phyloP scores from a whole-genome alignment of 139 green algal species.

The Volvox africanus region DNA sequence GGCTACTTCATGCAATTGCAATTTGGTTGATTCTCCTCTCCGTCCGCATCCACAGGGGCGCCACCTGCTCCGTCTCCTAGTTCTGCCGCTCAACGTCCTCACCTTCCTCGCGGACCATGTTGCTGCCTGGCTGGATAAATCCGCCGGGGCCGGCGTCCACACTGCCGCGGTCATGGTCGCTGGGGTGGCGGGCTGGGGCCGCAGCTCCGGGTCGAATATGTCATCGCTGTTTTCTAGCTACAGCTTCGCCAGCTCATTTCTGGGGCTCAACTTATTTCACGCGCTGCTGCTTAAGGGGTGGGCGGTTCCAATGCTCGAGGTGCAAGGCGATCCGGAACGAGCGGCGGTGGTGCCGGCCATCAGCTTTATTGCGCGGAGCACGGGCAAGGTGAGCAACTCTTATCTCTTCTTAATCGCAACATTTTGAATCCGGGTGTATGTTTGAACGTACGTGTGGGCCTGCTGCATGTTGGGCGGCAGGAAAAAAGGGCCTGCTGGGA shows the following conservation, averaged over 20 bases:
- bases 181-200: slow-evolving; percentile 12
- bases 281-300: slow-evolving; percentile 8
- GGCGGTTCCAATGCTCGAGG: not conserved
- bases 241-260: slow-evolving; percentile 2
- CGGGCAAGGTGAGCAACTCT: slow-evolving; percentile 24
- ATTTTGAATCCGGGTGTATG: too few relatives aligned
- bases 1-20: too few relatives aligned
- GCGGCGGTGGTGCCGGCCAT: slow-evolving; percentile 10
- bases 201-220: not conserved
- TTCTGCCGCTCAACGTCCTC: not conserved
- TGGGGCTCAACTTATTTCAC: slow-evolving; percentile 8
- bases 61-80: not conserved
- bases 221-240: not conserved
- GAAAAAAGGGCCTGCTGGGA: not conserved
- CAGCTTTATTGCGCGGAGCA: slow-evolving; percentile 40
- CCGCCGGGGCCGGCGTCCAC: not conserved
- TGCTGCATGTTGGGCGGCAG: not conserved
- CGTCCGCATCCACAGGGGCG: not conserved
- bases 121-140: not conserved
- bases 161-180: not conserved
- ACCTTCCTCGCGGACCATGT: not conserved
- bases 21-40: too few relatives aligned
- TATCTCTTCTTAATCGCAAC: too few relatives aligned
- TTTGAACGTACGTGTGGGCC: not conserved
- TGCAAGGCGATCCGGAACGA: not conserved